Evolutionary conservation across 2,329 filamentous ascomycete species (phyloP).

Genomic region (Sporothrix variecibatus): DNA sequence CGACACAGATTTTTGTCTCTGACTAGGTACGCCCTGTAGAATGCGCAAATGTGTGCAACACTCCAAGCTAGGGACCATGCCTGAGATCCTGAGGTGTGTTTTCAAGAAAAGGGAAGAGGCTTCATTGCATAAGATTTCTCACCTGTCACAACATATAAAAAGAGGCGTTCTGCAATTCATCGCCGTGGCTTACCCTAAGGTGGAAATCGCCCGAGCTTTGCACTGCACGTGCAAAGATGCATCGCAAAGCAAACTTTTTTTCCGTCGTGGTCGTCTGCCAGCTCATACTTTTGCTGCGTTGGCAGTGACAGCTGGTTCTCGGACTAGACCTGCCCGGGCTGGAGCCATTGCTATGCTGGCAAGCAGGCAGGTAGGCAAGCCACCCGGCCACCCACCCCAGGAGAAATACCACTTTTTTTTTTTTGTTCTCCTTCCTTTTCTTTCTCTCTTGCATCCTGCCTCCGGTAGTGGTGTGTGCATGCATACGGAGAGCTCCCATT

Average conservation of each 20-base stretch:
- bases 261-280: constrained; percentile 12
- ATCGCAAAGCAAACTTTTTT: neutral
- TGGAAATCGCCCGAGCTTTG: neutral
- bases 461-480: constrained; percentile 12
- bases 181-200: neutral
- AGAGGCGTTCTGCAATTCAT: neutral
- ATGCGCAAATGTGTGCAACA: constrained; percentile 14
- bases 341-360: constrained; percentile 14
- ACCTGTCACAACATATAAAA: neutral
- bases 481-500: neutral
- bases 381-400: neutral
- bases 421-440: no score
- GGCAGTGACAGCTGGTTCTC: constrained; percentile 21
- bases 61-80: neutral
- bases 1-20: neutral
- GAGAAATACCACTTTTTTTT: neutral
- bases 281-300: constrained; percentile 25
- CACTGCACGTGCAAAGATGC: neutral
- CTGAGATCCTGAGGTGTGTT: neutral
- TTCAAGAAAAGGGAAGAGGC: neutral
- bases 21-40: neutral
- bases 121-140: neutral
- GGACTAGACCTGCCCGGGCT: neutral
- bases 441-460: constrained; percentile 3
- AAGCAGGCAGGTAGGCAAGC: constrained; percentile 7